Base-by-base conservation (phyloP, 371 early-diverging fungal genomes). In the Mucor sp. region DNA sequence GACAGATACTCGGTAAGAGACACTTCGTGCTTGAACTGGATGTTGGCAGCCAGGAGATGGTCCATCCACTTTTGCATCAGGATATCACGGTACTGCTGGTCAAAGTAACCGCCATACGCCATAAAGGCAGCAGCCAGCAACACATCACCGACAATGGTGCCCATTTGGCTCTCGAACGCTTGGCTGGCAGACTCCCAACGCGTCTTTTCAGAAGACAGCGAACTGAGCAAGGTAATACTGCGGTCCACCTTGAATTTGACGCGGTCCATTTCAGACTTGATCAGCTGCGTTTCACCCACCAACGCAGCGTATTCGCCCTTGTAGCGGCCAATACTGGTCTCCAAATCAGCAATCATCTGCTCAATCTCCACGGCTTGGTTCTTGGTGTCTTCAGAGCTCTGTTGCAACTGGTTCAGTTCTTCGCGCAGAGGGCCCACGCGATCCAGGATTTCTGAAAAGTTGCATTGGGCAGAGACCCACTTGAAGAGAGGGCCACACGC, bases 401-500 rank as follows among this genome's bases (percentile, higher is more conserved):
- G 65, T 84, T 98, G 95, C 44, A 99, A 84, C 62, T 90, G 81
- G 58, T 84, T 79, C 23, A 99, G 94, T 81, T 99, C 99, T 30
- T 91, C 83, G 67, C 98, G 94, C 60, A 99, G 87, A 28, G 99
- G 99, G 11, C 97, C 98, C 39, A 99, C 93, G 60, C 90, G 87
- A 74, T 97, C 95, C 50, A 99, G 77, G 60, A 99, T 98, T 63
- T 91, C 89, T 8, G 95, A 89, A 73, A 91, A 99, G 68, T 90
- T 89, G 33, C 97, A 94, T 82, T 98, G 99, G 19, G 99, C 99
- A 68, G 89, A 89, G 4, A 95, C 97, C 99, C 99, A 99, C 74
- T 95, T 90, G 62, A 95, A 97, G 27, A 99, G 80, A 17, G 99
- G 98, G 30, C 98, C 99, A 79, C 99, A 99, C 0, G 99, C 99